These are phyloP conservation scores for Coprinopsis sp. DNA, from an alignment of 768 basidiomycete species.

Conservation along the genomic window DNA sequence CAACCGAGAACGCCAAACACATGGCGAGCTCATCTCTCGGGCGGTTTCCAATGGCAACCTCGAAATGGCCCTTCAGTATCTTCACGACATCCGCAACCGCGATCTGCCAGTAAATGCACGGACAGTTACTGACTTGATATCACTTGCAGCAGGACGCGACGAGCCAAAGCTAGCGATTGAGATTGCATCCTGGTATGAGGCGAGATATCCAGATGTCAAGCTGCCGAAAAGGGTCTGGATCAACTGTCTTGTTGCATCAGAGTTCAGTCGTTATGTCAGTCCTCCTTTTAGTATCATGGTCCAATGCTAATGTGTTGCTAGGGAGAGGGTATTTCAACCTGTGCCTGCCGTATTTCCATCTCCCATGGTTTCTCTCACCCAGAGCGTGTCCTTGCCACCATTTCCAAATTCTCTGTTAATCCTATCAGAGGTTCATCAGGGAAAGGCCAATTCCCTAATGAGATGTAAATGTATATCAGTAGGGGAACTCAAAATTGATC, in stretches of 20 bases:
- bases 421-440: too few relatives aligned
- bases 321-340: conserved; percentile 1
- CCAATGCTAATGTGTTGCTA: neutral
- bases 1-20: conserved; percentile 48
- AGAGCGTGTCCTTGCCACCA: too few relatives aligned
- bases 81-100: conserved; percentile 57
- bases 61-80: conserved; percentile 59
- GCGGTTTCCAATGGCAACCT: conserved; percentile 45
- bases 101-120: conserved; percentile 22
- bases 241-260: conserved; percentile 59
- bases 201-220: conserved; percentile 42
- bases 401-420: too few relatives aligned
- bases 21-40: conserved; percentile 47
- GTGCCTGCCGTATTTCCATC: too few relatives aligned
- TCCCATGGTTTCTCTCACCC: too few relatives aligned
- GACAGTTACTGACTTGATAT: conserved; percentile 49
- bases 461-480: too few relatives aligned
- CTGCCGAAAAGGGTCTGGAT: conserved; percentile 59
- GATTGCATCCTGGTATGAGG: conserved; percentile 61
- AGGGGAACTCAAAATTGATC: too few relatives aligned
- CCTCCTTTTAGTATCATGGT: neutral
- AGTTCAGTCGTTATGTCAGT: conserved; percentile 65
- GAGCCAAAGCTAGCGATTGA: conserved; percentile 69
- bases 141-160: conserved; percentile 47
- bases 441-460: too few relatives aligned